A percentile compares a stretch with the other conserved stretches of the same genome.
Evolutionary conservation across 768 basidiomycete genomes (phyloP).

Genomic region (Leucosporidium yakuticum): DNA sequence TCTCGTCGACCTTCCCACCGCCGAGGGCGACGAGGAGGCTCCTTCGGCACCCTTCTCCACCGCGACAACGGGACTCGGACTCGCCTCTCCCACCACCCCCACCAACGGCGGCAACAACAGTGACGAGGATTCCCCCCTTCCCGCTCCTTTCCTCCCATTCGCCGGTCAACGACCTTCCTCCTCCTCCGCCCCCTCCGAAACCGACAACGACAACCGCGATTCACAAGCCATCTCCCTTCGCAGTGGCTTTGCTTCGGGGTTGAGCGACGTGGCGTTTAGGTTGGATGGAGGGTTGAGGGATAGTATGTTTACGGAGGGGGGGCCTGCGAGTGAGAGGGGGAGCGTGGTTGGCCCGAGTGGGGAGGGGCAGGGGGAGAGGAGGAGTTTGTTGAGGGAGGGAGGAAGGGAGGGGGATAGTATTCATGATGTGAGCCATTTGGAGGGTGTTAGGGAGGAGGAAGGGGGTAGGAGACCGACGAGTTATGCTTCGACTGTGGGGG

Average conservation of each 20-base stretch:
- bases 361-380: slow-evolving; percentile 1
- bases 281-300: slow-evolving; percentile 10
- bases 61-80: not conserved
- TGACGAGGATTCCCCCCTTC: slow-evolving; percentile 26
- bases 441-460: not conserved
- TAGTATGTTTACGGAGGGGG: too few species aligned
- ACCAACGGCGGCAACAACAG: not conserved
- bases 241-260: slow-evolving; percentile 35
- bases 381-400: not conserved
- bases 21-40: not conserved
- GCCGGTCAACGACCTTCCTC: slow-evolving; percentile 26
- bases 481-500: not conserved
- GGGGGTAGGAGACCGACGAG: not conserved
- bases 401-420: not conserved
- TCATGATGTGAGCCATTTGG: too few species aligned
- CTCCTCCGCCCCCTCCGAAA: not conserved
- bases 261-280: slow-evolving; percentile 39
- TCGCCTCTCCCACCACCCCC: not conserved
- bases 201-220: not conserved
- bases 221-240: slow-evolving; percentile 26
- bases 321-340: not conserved
- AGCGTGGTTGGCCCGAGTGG: not conserved
- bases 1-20: not conserved
- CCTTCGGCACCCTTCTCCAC: not conserved
- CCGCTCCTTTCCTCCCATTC: slow-evolving; percentile 35